Base-by-base conservation (phyloP, 1,284 basidiomycete genomes). In the Leccinum idahoense region DNA sequence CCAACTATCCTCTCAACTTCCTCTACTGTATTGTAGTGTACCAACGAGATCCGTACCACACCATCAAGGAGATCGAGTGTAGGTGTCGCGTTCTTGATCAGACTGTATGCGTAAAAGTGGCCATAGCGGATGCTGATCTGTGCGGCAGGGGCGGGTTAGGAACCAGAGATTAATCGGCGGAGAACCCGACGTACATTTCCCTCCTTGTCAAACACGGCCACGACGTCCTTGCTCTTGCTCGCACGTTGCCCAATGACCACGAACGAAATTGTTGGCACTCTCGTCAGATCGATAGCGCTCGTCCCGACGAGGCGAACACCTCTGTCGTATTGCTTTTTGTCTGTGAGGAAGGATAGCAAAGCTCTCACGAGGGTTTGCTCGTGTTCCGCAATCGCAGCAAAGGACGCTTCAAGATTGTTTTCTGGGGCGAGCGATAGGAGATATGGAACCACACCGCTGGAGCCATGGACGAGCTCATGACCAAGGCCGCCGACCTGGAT, bases 81-180 rank as follows among this genome's bases (percentile, higher is more conserved):
- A 5, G 86, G 87, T 29, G 69, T 70, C 7, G 89, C 75, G 41
- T 76, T 73, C 7, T 81, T 77, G 10, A 90, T 76, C 14, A 92
- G 76, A 1, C 82, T 83, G 71, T 89, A 89, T 4, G 90, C 89
- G 70, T 92, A 92, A 72, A 89, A 92, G 71, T 93, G 87, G 1
- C 91, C 90, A 63, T 84, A 90, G 14, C 89, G 86, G 59, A 92
- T 88, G 0, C 89, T 89, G 58, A 90, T 81, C 90, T 91, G 59
- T 51, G 29, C n/a, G 60, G 20, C 1, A 3, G 14, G n/a, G 26
- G 59, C 15, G 3, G 15, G 58, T 56, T 57, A 61, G 53, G 54
- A 57, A 35, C 51, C 32, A 57, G 62, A 5, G 29, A 11, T 53
- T 60, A 20, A 57, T 61, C 6, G 4, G 60, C 26, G 29, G 37